These are phyloP conservation scores for Zhuliangozyma blackwelliae DNA, from an alignment of 1,139 yeast genomes.

Conservation along the genomic window DNA sequence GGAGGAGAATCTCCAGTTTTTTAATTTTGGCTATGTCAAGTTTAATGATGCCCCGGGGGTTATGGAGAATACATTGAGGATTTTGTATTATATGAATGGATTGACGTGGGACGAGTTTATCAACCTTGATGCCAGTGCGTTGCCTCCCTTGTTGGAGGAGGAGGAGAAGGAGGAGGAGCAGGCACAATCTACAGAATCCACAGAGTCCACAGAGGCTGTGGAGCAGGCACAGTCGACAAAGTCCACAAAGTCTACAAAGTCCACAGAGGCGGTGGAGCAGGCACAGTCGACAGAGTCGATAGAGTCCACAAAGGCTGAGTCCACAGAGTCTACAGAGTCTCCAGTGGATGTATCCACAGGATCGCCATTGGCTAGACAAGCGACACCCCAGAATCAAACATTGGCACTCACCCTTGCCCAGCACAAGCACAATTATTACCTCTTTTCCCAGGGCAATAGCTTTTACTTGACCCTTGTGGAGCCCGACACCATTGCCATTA, in stretches of 20 bases:
- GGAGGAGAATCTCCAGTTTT: constrained; percentile 13
- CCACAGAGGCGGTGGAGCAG: too few relatives aligned
- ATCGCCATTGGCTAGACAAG: too few relatives aligned
- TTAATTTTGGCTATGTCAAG: constrained; percentile 29
- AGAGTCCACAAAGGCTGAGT: too few relatives aligned
- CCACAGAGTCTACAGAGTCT: too few relatives aligned
- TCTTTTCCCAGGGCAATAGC: constrained; percentile 14
- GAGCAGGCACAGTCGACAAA: too few relatives aligned
- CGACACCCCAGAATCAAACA: constrained; percentile 6
- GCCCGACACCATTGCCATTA: constrained; percentile 6
- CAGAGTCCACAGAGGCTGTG: too few relatives aligned
- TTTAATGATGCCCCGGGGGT: constrained; percentile 19
- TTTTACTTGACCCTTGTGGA: constrained; percentile 8
- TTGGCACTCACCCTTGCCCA: constrained; percentile 34
- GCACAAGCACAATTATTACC: constrained; percentile 35
- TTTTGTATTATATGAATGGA: constrained; percentile 29
- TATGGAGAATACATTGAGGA: constrained; percentile 23
- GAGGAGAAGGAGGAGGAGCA: neutral
- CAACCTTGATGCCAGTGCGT: constrained; percentile 11
- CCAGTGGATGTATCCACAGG: too few relatives aligned
- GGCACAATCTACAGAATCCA: too few relatives aligned
- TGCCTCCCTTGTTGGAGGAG: neutral
- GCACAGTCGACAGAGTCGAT: too few relatives aligned
- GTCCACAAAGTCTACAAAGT: too few relatives aligned
- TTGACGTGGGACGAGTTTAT: constrained; percentile 24